Conservation (phyloP, 257 asterid species). For the Parsonsia alboflavescens region DNA sequence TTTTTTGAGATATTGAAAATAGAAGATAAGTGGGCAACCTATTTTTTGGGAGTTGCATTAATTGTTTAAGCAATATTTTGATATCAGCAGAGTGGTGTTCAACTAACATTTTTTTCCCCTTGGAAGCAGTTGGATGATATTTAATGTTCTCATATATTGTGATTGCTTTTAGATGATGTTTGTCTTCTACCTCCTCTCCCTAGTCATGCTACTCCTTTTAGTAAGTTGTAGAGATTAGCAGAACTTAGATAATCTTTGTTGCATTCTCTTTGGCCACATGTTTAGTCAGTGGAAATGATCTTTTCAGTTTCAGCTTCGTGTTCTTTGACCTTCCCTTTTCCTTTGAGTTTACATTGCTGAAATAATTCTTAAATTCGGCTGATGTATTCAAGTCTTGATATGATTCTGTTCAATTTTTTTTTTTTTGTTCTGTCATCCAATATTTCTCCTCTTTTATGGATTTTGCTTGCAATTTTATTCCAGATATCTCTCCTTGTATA, state of each 20-base stretch:
- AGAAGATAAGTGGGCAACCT: background rate
- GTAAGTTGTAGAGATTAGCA: background rate
- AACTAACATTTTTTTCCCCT: background rate
- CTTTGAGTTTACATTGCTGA: background rate
- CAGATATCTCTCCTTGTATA: background rate
- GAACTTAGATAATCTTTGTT: background rate
- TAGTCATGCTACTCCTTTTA: background rate
- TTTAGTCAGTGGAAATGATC: background rate
- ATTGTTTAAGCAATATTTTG: background rate
- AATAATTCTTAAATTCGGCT: background rate
- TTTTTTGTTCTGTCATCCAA: background rate
- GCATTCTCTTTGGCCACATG: background rate
- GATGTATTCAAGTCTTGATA: background rate
- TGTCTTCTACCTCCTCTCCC: background rate
- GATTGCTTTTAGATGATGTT: background rate
- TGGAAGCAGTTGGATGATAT: background rate
- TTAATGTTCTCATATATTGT: background rate
- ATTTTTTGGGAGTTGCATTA: background rate
- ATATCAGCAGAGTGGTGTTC: background rate
- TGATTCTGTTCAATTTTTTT: constrained; percentile 2
- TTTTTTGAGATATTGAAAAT: background rate
- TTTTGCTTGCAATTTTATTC: background rate
- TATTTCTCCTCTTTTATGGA: background rate
- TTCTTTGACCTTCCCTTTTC: background rate
- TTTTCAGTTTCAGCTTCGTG: background rate